Evolutionary conservation across 2,329 filamentous ascomycete species (phyloP), one percentile per base, ranked within the genome.

Genomic region (Trichoderma brevicompactum): DNA sequence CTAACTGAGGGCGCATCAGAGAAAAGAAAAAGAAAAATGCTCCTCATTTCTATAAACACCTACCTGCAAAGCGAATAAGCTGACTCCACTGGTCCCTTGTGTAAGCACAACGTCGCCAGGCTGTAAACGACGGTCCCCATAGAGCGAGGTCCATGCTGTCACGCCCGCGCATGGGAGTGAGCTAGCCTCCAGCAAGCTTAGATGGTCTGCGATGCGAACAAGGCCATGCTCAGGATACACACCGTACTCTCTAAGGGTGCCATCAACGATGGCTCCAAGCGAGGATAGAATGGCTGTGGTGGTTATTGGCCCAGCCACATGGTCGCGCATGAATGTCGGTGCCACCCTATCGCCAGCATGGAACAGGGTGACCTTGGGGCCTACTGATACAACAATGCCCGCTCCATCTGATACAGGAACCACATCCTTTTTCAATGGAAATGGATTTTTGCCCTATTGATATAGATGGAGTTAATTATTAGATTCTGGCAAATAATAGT

Each of bases 51-150:
- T 34, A 6, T 34, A 5, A 28, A n/a, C 12, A 36, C n/a, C 44
- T 52, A 53, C 59, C 48, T 62, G 59, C 48, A 53, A 6, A 2
- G 46, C 58, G 19, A 53, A 44, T 43, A 62, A 23, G 38, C 59
- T 53, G 6, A 62, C 59, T 15, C 59, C 48, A 15, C 59, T 15
- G 10, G 48, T 53, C 17, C 48, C 59, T 43, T 53, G 59, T 34
- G 55, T 59, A 28, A 59, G 55, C 43, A 59, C 55, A 5, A 46
- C 32, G 15, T 48, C 41, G 41, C 55, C 55, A 7, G 40, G 40
- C 40, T 52, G 48, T 36, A 43, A 6, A 34, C 7, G 32, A 49
- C 28, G 38, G 13, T 53, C 23, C 28, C 23, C 38, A 32, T 53
- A 50, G 12, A 62, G 58, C 7, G 23, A 62, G 7, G 38, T 36